These are phyloP conservation scores for Mucor circinelloides DNA, from an alignment of 371 early-diverging fungal genomes.

Conservation along the genomic window DNA sequence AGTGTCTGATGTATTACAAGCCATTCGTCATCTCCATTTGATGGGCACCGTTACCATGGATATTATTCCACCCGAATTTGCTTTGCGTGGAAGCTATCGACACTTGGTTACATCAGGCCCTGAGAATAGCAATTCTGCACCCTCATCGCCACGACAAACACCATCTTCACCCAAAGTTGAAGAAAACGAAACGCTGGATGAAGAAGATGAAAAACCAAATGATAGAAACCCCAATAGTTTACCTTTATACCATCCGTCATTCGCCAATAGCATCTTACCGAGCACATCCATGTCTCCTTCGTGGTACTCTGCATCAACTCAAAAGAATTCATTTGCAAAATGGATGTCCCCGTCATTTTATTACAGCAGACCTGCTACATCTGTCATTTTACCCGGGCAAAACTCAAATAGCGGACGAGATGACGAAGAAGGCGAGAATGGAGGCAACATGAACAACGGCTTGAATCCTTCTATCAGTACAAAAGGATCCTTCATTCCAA, in stretches of 20 bases:
- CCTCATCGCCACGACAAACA: conserved; percentile 16
- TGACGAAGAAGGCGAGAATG: conserved; percentile 7
- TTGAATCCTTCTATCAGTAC: background rate
- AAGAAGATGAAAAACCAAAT: conserved; percentile 12
- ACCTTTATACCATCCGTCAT: conserved; percentile 45
- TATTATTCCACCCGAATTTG: conserved; percentile 56
- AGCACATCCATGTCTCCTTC: conserved; percentile 53
- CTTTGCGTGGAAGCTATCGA: conserved; percentile 39
- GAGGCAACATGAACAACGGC: background rate
- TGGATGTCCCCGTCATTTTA: conserved; percentile 59
- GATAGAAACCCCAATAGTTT: conserved; percentile 8
- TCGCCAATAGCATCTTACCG: conserved; percentile 43
- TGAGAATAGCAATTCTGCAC: conserved; percentile 6
- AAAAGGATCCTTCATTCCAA: conserved; percentile 34
- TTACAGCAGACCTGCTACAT: conserved; percentile 48
- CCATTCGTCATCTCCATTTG: conserved; percentile 41
- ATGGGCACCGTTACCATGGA: conserved; percentile 42
- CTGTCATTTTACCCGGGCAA: conserved; percentile 36
- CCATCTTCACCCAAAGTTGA: background rate
- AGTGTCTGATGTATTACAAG: conserved; percentile 47
- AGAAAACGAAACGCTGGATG: conserved; percentile 10
- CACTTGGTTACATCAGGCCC: conserved; percentile 26
- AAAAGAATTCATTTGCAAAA: conserved; percentile 47
- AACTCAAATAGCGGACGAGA: background rate
- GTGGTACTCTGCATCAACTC: conserved; percentile 53